phyloP scores from a whole-genome alignment of 768 basidiomycete species.

The Lactarius indigo region DNA sequence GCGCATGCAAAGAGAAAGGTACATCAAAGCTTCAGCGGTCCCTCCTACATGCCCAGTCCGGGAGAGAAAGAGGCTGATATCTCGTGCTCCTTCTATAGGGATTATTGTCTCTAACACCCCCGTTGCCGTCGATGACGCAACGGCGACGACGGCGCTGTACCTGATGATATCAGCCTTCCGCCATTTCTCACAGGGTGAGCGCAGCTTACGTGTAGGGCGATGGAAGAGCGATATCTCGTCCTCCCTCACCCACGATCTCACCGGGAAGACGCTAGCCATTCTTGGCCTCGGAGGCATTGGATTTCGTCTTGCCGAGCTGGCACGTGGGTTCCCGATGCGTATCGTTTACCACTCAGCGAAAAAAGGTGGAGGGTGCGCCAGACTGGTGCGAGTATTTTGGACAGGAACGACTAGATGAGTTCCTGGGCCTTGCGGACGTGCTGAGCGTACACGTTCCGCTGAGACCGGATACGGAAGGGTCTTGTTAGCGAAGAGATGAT shows the following conservation, averaged over 20 bases:
- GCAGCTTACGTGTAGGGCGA: constrained; percentile 46
- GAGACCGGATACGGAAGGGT: constrained; percentile 65
- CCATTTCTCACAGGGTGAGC: constrained; percentile 66
- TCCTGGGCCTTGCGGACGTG: constrained; percentile 73
- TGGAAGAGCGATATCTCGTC: constrained; percentile 59
- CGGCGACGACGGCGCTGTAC: constrained; percentile 84
- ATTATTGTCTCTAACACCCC: constrained; percentile 87
- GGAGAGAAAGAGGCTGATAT: background rate
- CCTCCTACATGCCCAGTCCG: background rate
- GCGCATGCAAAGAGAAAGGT: constrained; percentile 70
- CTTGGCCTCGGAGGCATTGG: constrained; percentile 80
- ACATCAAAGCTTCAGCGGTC: constrained; percentile 9
- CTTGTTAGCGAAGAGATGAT: constrained; percentile 76
- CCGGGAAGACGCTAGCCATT: constrained; percentile 65
- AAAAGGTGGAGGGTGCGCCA: constrained; percentile 54
- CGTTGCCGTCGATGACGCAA: constrained; percentile 85
- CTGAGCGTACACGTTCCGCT: constrained; percentile 85
- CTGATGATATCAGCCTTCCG: constrained; percentile 76
- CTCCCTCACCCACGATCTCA: constrained; percentile 55
- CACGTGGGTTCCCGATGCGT: constrained; percentile 83
- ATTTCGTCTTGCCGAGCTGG: constrained; percentile 62
- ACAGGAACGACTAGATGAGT: constrained; percentile 51
- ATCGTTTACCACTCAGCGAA: constrained; percentile 77
- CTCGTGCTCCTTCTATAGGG: constrained; percentile 37
- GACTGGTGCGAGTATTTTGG: constrained; percentile 74